Conservation (phyloP, 2,329 filamentous ascomycete species). For the Tricladium varicosporioides region DNA sequence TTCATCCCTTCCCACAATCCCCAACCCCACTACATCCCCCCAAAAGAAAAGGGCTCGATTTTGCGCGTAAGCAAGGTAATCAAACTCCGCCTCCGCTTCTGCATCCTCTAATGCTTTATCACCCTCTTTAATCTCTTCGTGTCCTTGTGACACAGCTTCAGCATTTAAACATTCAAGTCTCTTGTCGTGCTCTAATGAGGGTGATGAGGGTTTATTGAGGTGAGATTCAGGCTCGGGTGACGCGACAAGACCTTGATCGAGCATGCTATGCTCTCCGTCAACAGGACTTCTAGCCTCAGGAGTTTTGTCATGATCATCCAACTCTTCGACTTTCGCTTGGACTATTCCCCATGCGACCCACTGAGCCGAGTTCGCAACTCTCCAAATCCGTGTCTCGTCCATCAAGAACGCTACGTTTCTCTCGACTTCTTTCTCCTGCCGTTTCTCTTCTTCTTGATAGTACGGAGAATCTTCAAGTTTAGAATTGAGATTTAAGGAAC, state of each 20-base stretch:
- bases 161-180: slow-evolving; percentile 22
- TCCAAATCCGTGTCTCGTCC: slow-evolving; percentile 80
- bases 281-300: too few relatives aligned
- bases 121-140: not conserved
- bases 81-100: slow-evolving; percentile 66
- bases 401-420: slow-evolving; percentile 67
- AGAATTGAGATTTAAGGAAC: not conserved
- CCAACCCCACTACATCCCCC: slow-evolving; percentile 80
- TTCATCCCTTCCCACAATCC: slow-evolving; percentile 72
- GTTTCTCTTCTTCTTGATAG: slow-evolving; percentile 55
- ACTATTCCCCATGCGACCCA: slow-evolving; percentile 98
- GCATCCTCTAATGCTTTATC: slow-evolving; percentile 21
- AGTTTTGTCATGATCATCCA: slow-evolving; percentile 35
- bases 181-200: not conserved
- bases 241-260: too few relatives aligned
- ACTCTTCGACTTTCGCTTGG: slow-evolving; percentile 80
- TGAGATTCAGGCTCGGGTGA: too few relatives aligned
- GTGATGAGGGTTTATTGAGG: too few relatives aligned
- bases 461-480: slow-evolving; percentile 29
- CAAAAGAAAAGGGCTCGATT: slow-evolving; percentile 91
- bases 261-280: too few relatives aligned
- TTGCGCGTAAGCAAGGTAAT: slow-evolving; percentile 89
- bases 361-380: slow-evolving; percentile 79
- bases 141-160: slow-evolving; percentile 9
- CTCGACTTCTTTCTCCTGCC: slow-evolving; percentile 63